Evolutionary conservation across 306 rosid genomes (phyloP).

Genomic region (Alnus glutinosa): DNA sequence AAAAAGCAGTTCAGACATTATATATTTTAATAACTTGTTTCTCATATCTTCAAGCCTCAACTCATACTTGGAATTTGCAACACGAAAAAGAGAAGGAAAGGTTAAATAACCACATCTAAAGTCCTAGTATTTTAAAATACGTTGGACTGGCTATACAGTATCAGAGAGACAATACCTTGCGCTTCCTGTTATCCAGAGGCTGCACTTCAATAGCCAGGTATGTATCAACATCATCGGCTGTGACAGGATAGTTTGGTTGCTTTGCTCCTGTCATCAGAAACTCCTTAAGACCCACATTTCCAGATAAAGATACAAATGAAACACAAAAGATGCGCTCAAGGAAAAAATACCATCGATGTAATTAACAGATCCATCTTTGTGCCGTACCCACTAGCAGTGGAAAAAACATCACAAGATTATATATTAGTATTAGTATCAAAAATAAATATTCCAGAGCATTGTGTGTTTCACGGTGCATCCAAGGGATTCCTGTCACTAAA

Average conservation of each 20-base stretch:
- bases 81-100: not conserved
- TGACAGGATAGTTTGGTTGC: conserved; percentile 89
- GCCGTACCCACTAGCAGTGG: conserved; percentile 79
- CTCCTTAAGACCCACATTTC: conserved; percentile 30
- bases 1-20: not conserved
- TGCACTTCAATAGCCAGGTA: conserved; percentile 95
- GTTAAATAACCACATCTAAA: not conserved
- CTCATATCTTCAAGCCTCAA: not conserved
- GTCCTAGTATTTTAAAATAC: not conserved
- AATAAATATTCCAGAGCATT: conserved; percentile 1
- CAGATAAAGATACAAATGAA: conserved; percentile 12
- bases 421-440: conserved; percentile 21
- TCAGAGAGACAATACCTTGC: conserved; percentile 57
- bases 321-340: conserved; percentile 11
- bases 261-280: conserved; percentile 68
- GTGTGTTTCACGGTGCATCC: conserved; percentile 5
- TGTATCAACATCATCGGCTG: conserved; percentile 85
- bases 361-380: conserved; percentile 89
- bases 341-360: conserved; percentile 74
- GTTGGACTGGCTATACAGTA: conserved; percentile 18
- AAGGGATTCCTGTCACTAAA: conserved; percentile 7
- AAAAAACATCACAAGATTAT: conserved; percentile 29
- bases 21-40: not conserved
- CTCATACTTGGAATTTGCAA: not conserved
- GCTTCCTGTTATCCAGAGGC: conserved; percentile 92